A percentile compares a stretch with the other conserved stretches of the same genome.
Conservation (phyloP, 306 rosid species). For the Quercus glauca region DNA sequence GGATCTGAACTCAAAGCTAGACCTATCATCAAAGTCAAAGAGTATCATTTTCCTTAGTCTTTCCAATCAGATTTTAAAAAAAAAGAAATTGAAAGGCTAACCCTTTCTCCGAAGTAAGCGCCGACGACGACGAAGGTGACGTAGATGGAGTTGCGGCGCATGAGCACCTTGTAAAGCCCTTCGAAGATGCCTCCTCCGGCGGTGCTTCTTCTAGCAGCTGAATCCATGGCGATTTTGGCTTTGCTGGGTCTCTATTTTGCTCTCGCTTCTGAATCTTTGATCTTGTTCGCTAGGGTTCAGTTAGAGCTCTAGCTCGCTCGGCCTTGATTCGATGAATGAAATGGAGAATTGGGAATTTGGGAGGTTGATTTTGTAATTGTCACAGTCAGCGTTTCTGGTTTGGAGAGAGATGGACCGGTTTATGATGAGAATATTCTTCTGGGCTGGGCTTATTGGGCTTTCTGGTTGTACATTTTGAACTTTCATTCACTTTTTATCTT, state of each 20-base stretch:
- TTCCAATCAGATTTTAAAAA: slow-evolving; percentile 6
- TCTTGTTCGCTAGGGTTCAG: slow-evolving; percentile 27
- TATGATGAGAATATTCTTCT: neutral
- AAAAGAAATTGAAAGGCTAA: slow-evolving; percentile 16
- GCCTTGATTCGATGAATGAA: neutral
- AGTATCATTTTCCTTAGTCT: neutral
- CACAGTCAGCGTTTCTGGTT: neutral
- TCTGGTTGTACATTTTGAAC: neutral
- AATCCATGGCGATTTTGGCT: slow-evolving; percentile 44
- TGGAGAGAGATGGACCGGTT: neutral
- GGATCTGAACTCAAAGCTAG: neutral
- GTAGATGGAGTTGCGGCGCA: slow-evolving; percentile 91
- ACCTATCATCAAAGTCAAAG: neutral
- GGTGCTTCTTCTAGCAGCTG: slow-evolving; percentile 45
- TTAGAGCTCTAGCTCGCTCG: neutral
- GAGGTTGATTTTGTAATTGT: neutral
- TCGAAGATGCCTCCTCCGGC: slow-evolving; percentile 69
- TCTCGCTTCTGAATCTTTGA: slow-evolving; percentile 11
- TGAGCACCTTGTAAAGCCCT: slow-evolving; percentile 70
- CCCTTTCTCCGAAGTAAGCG: slow-evolving; percentile 96
- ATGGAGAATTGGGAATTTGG: neutral
- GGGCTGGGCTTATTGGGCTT: slow-evolving; percentile 12
- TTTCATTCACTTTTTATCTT: too few species aligned
- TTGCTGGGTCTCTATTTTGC: neutral
- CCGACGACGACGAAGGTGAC: slow-evolving; percentile 85